Evolutionary conservation across 805 yeast species (phyloP).

Genomic region (Wickerhamiella sergipiensis): DNA sequence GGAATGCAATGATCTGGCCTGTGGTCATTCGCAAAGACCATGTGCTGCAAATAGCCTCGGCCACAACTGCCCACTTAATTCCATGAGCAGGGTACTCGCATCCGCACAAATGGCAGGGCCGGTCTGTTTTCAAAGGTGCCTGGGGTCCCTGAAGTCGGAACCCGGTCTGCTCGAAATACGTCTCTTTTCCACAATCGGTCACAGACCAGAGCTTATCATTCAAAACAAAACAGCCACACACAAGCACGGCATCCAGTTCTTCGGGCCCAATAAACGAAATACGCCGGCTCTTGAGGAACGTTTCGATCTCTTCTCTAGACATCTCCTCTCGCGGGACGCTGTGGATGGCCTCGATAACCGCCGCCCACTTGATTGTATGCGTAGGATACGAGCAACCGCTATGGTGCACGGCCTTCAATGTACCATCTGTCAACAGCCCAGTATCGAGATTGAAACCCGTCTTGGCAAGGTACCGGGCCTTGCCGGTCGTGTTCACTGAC

Average conservation of each 20-base stretch:
- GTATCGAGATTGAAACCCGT: not conserved
- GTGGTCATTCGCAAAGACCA: not conserved
- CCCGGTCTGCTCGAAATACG: not conserved
- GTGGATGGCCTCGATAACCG: not conserved
- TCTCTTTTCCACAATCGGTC: not conserved
- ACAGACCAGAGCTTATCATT: not conserved
- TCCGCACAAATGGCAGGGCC: not conserved
- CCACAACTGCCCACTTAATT: not conserved
- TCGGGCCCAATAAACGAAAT: not conserved
- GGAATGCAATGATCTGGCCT: not conserved
- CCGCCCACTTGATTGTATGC: not conserved
- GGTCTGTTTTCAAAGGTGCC: not conserved
- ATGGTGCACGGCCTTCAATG: not conserved
- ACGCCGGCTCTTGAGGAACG: not conserved
- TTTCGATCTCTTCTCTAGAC: not conserved
- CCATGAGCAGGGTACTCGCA: not conserved
- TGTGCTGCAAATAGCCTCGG: not conserved
- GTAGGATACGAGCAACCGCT: not conserved
- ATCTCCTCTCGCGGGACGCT: not conserved
- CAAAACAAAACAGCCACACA: not conserved
- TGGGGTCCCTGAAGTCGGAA: not conserved
- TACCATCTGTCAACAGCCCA: not conserved
- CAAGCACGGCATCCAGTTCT: not conserved
- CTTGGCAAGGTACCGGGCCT: not conserved
- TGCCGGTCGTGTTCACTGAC: not conserved